Evolutionary conservation across 2,329 filamentous ascomycete species (phyloP), one percentile per base, ranked within the genome.

Genomic region (Colletotrichum ledebouriae): DNA sequence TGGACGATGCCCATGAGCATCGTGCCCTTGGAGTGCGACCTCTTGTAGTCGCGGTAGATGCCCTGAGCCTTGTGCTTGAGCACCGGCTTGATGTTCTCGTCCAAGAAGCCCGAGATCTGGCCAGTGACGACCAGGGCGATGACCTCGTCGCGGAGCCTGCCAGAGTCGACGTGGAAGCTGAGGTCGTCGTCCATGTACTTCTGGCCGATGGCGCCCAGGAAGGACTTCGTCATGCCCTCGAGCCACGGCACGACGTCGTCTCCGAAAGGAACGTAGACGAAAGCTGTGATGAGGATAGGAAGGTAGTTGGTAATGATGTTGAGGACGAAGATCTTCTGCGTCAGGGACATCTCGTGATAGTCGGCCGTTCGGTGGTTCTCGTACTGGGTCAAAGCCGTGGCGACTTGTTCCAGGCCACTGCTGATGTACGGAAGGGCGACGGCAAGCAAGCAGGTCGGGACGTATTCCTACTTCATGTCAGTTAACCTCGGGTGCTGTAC

Each of bases 281-380:
- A 94, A 0, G 92, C 92, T 0, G 91, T 94, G 6, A 94, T 82
- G 70, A 94, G 85, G 52, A 93, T 91, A 0, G 91, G 91, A 1
- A 94, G 83, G 75, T 94, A 94, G 4, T 92, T 92, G 12, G 91
- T 93, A 78, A 94, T 92, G 80, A 94, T 93, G 81, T 92, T 92
- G 75, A 94, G 86, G 39, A 93, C 84, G 67, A 94, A 94, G 7
- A 91, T 86, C 82, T 94, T 94, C 70, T 90, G 87, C 0, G 90
- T 92, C 71, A 92, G 83, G 0, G 91, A 89, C 69, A 88, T 86
- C 69, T 93, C 89, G 74, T 92, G 89, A 20, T 86, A 83, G 57
- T 90, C 89, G 37, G 89, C 84, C 0, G 91, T 94, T 61, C 92
- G 88, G 75, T 94, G 92, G 75, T 94, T 94, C 74, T 94, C 92